A percentile compares a stretch with the other conserved stretches of the same genome.
phyloP scores from a whole-genome alignment of 352 stramenopile genomes.

The Phytopythium litorale region DNA sequence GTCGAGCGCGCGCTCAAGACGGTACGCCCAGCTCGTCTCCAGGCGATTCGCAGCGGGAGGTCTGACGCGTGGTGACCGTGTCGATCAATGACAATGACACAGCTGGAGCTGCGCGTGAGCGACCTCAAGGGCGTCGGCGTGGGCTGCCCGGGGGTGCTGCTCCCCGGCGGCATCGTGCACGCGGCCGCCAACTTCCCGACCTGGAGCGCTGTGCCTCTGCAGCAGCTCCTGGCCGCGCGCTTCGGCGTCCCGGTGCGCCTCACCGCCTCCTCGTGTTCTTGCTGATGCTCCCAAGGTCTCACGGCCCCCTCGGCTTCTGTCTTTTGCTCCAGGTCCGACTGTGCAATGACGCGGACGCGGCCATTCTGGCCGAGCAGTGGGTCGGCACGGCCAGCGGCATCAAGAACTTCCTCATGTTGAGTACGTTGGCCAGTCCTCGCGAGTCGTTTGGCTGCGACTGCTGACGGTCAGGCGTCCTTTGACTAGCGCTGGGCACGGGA shows the following conservation, averaged over 20 bases:
- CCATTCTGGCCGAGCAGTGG: conserved; percentile 79
- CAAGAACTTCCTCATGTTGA: conserved; percentile 82
- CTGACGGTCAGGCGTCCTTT: neutral
- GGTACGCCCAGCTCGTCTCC: conserved; percentile 15
- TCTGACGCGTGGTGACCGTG: neutral
- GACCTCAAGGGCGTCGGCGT: conserved; percentile 51
- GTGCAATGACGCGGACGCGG: conserved; percentile 79
- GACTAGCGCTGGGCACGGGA: conserved; percentile 66
- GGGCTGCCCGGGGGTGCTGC: conserved; percentile 57
- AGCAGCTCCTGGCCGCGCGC: conserved; percentile 38
- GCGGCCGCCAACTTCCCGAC: conserved; percentile 66
- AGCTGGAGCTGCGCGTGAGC: conserved; percentile 25
- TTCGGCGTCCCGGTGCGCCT: conserved; percentile 27
- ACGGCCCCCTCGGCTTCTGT: neutral
- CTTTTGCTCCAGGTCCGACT: conserved; percentile 25
- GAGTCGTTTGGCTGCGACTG: neutral
- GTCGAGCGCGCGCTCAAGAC: conserved; percentile 38
- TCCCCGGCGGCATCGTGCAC: conserved; percentile 45
- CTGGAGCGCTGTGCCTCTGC: conserved; percentile 61
- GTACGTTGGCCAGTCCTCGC: conserved; percentile 24
- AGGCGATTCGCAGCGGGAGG: too few species aligned
- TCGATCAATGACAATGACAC: neutral
- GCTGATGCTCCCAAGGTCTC: neutral
- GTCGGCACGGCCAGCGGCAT: conserved; percentile 55
- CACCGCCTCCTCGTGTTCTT: too few species aligned